These are phyloP conservation scores for Lolium rigidum DNA, from an alignment of 176 grass and related monocot species.

Conservation along the genomic window DNA sequence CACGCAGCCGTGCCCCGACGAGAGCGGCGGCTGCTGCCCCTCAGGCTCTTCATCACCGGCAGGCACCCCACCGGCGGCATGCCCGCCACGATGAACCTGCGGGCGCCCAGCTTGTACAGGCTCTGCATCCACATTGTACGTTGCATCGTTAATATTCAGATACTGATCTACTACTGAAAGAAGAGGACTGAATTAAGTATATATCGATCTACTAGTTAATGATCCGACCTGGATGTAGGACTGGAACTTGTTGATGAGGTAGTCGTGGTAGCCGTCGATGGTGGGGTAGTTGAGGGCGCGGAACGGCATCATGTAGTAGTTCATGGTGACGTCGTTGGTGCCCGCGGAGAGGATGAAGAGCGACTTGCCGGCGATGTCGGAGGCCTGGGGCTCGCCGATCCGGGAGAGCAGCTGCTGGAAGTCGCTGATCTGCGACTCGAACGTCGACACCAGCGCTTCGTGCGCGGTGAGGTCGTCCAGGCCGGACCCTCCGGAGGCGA, in stretches of 20 bases:
- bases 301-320: slow-evolving; percentile 43
- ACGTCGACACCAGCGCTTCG: slow-evolving; percentile 36
- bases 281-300: slow-evolving; percentile 30
- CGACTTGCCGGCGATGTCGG: slow-evolving; percentile 45
- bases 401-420: slow-evolving; percentile 46
- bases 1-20: slow-evolving; percentile 25
- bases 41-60: slow-evolving; percentile 45
- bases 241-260: slow-evolving; percentile 52
- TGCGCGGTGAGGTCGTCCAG: slow-evolving; percentile 64
- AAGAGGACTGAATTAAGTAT: background rate
- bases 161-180: background rate
- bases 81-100: slow-evolving; percentile 54
- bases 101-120: slow-evolving; percentile 49
- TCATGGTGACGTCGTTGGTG: slow-evolving; percentile 69
- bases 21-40: background rate
- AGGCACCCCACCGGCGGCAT: slow-evolving; percentile 69
- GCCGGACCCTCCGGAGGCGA: slow-evolving; percentile 73
- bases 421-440: slow-evolving; percentile 52
- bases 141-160: background rate
- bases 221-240: slow-evolving; percentile 50
- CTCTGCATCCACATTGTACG: slow-evolving; percentile 16
- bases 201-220: too few species aligned
- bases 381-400: slow-evolving; percentile 40
- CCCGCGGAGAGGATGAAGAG: slow-evolving; percentile 58
- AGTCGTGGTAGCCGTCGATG: slow-evolving; percentile 48